phyloP scores from a whole-genome alignment of 768 basidiomycete genomes.

The Boletus sp. region DNA sequence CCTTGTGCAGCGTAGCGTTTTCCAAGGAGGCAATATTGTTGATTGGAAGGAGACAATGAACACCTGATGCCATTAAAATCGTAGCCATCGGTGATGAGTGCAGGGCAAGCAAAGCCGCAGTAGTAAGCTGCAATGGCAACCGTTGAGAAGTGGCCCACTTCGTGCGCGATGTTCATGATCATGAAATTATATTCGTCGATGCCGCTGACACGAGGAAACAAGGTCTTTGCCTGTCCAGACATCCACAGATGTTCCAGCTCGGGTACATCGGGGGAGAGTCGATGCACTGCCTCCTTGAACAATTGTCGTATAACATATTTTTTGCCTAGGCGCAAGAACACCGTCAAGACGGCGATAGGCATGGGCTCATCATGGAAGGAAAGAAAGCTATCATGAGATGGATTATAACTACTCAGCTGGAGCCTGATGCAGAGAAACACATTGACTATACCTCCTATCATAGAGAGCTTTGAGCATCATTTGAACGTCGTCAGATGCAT shows the following conservation, averaged over 20 bases:
- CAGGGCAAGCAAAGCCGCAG: constrained; percentile 9
- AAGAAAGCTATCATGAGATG: constrained; percentile 1
- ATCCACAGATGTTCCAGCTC: neutral
- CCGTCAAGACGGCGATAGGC: constrained; percentile 4
- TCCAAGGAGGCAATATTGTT: neutral
- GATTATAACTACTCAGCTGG: neutral
- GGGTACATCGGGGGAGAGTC: neutral
- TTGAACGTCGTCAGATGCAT: constrained; percentile 12
- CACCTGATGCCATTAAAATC: neutral
- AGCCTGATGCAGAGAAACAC: neutral
- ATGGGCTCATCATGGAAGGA: constrained; percentile 5
- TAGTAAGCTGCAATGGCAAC: neutral
- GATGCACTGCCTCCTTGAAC: constrained; percentile 4
- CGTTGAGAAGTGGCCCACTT: constrained; percentile 4
- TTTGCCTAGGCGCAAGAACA: constrained; percentile 9
- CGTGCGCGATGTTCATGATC: constrained; percentile 13
- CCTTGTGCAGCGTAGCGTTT: neutral
- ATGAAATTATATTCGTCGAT: constrained; percentile 11
- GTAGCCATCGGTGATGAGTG: constrained; percentile 10
- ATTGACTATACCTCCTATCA: constrained; percentile 10
- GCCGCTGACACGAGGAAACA: constrained; percentile 8
- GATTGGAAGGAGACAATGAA: neutral
- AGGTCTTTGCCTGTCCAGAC: neutral
- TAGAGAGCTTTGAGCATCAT: constrained; percentile 19
- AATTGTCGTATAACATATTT: constrained; percentile 13